Evolutionary conservation across 108 stramenopile genomes (phyloP).

Genomic region (Aurantiochytrium sp.): DNA sequence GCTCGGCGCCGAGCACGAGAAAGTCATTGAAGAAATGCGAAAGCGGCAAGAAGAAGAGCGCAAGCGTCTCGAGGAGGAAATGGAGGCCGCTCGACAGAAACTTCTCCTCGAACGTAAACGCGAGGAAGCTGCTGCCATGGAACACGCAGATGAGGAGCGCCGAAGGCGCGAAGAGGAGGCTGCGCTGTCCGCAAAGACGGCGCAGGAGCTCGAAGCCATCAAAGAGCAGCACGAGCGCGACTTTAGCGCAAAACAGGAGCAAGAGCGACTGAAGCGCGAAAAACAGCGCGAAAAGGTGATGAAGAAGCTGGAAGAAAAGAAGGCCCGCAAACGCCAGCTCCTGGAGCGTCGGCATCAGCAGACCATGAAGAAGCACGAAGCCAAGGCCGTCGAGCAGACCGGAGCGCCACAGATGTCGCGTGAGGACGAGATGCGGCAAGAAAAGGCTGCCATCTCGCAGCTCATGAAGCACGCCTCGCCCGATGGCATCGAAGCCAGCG

Average conservation of each 20-base stretch:
- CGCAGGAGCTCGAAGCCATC: not conserved
- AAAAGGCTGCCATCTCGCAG: not conserved
- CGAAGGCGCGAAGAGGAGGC: not conserved
- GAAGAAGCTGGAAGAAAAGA: conserved; percentile 11
- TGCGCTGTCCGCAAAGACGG: not conserved
- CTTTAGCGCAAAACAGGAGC: not conserved
- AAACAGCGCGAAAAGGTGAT: conserved; percentile 5
- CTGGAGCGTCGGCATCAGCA: not conserved
- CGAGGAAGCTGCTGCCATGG: not conserved
- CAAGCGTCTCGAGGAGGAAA: not conserved
- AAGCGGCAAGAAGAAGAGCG: not conserved
- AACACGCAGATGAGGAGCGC: not conserved
- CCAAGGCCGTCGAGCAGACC: not conserved
- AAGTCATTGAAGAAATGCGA: not conserved
- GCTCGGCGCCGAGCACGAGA: not conserved
- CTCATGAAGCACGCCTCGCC: not conserved
- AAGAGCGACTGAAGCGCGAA: not conserved
- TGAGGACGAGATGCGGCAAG: not conserved
- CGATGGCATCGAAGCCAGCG: not conserved
- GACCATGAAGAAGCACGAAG: not conserved
- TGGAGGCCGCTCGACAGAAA: not conserved
- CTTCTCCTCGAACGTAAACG: not conserved
- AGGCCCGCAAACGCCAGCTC: not conserved
- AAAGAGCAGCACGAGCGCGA: conserved; percentile 14
- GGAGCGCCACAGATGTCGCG: not conserved